These are phyloP conservation scores for Gossypium schwendimanii DNA, from an alignment of 441 rosid genomes.

Conservation along the genomic window DNA sequence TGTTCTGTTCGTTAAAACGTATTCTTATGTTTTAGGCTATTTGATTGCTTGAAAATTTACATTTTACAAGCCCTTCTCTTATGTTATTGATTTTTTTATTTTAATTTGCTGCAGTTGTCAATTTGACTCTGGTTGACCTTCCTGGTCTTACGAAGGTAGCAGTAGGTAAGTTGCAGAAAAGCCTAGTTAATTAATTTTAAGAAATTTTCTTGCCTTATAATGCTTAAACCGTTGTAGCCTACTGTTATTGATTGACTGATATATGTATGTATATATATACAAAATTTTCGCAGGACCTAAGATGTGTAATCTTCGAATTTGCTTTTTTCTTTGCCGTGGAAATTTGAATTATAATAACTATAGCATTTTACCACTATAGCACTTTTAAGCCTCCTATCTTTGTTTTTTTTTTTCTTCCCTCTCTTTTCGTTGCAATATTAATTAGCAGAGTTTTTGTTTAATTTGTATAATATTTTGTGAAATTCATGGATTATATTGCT, in stretches of 20 bases:
- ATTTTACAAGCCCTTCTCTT: neutral
- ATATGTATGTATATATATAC: too few relatives aligned
- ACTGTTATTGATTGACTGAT: neutral
- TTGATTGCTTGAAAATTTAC: neutral
- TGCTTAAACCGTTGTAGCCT: neutral
- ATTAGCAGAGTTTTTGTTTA: neutral
- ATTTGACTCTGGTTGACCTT: conserved; percentile 93
- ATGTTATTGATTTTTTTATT: neutral
- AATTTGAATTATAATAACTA: neutral
- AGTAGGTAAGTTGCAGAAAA: conserved; percentile 56
- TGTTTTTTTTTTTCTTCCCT: neutral
- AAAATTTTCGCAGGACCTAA: neutral
- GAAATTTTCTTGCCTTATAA: neutral
- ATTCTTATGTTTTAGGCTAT: neutral
- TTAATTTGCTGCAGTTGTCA: conserved; percentile 61
- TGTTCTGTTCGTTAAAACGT: conserved; percentile 2
- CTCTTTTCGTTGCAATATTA: neutral
- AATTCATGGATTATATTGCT: conserved; percentile 14
- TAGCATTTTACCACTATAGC: neutral
- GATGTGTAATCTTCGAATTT: neutral
- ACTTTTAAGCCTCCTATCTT: neutral
- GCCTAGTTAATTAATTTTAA: neutral
- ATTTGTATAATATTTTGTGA: neutral
- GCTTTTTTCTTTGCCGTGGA: neutral
- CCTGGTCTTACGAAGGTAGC: conserved; percentile 99